Evolutionary conservation across 2,329 filamentous ascomycete species (phyloP).

Genomic region (Fonsecaea nubica): DNA sequence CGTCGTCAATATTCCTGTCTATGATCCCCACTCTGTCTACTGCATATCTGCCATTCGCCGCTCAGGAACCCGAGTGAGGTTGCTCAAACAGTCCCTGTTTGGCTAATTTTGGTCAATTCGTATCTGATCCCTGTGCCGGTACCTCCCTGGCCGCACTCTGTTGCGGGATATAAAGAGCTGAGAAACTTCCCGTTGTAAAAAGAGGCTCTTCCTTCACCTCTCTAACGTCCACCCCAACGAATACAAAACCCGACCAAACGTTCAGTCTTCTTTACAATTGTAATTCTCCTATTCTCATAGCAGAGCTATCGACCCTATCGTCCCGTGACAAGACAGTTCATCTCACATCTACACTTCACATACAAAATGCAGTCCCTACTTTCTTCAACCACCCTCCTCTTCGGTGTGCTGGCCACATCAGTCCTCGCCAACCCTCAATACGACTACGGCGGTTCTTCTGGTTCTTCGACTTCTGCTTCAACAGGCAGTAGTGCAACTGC

Average conservation of each 20-base stretch:
- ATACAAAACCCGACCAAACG: background rate
- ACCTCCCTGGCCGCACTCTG: background rate
- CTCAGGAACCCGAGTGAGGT: conserved; percentile 8
- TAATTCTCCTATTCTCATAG: background rate
- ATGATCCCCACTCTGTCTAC: background rate
- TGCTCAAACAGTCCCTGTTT: conserved; percentile 21
- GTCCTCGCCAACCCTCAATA: conserved; percentile 34
- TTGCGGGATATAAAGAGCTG: conserved; percentile 18
- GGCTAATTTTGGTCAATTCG: conserved; percentile 5
- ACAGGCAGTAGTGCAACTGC: conserved; percentile 9
- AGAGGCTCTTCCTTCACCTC: background rate
- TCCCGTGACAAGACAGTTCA: background rate
- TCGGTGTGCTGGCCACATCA: conserved; percentile 35
- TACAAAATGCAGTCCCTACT: conserved; percentile 31
- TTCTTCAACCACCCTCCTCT: conserved; percentile 27
- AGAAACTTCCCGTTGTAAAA: background rate
- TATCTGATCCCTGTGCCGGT: background rate
- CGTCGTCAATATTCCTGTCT: background rate
- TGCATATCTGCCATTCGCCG: background rate
- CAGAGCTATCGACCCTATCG: background rate
- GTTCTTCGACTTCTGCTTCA: background rate
- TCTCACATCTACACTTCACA: background rate
- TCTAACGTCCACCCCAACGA: conserved; percentile 2
- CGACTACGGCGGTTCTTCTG: conserved; percentile 20
- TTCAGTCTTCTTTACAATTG: background rate